phyloP scores from a whole-genome alignment of 768 basidiomycete species.

The Psilocybe subaeruginosa region DNA sequence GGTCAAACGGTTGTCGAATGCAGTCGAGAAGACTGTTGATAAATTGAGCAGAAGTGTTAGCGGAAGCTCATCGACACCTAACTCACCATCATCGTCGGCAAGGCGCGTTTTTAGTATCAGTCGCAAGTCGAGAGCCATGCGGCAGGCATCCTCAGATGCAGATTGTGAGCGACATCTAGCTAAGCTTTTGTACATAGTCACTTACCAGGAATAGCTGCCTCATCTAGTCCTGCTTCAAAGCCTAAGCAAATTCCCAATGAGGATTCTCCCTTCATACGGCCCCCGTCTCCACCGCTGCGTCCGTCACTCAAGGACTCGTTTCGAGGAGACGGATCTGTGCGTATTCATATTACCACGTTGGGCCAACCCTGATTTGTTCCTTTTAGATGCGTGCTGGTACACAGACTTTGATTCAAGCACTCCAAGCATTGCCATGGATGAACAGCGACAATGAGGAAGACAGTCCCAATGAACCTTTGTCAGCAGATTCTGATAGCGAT shows the following conservation, averaged over 20 bases:
- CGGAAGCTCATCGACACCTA: constrained; percentile 35
- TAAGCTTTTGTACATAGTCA: background rate
- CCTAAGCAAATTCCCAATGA: constrained; percentile 30
- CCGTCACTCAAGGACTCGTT: constrained; percentile 53
- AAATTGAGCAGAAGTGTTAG: constrained; percentile 65
- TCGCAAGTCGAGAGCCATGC: constrained; percentile 49
- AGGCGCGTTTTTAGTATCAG: constrained; percentile 60
- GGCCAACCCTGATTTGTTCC: constrained; percentile 14
- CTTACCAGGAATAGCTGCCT: constrained; percentile 4
- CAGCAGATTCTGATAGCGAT: constrained; percentile 63
- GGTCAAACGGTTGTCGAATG: constrained; percentile 53
- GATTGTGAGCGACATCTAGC: constrained; percentile 24
- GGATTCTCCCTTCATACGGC: constrained; percentile 66
- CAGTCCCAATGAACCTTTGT: constrained; percentile 40
- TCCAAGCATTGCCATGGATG: constrained; percentile 84
- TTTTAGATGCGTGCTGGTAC: constrained; percentile 84
- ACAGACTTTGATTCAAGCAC: constrained; percentile 86
- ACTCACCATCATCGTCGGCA: constrained; percentile 36
- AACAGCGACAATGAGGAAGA: constrained; percentile 76
- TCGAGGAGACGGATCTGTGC: constrained; percentile 71
- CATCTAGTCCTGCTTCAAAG: constrained; percentile 30
- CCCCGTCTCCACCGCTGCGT: constrained; percentile 66
- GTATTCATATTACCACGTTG: constrained; percentile 6
- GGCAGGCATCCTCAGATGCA: constrained; percentile 39
- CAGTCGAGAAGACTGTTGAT: constrained; percentile 62